Evolutionary conservation across 2,329 filamentous ascomycete species (phyloP), one percentile per base, ranked within the genome.

Genomic region (Blastomyces parvus): DNA sequence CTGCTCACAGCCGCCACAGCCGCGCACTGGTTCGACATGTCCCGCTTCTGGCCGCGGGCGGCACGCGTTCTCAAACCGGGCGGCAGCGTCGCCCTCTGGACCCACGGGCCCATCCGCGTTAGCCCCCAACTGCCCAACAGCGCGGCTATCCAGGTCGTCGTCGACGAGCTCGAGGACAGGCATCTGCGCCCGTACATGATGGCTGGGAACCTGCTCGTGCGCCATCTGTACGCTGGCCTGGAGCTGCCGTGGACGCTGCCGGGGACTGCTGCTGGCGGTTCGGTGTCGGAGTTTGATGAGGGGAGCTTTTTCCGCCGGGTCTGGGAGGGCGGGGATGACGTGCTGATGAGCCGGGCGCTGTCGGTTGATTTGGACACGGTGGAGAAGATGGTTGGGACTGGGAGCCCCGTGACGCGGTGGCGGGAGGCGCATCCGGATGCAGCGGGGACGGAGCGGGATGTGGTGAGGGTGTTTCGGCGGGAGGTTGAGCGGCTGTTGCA

Each of bases 1-100:
- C 70, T 84, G n/a, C 74, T 84, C 65, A 80, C 77, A 0, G 78
- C 78, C 9, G 80, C 80, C 0, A 82, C 76, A 2, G 78, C 81
- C 65, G 81, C 81, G 0, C 84, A 86, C 70, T 86, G 83, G 83
- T 84, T 86, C 72, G 77, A 85, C 66, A 78, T 84, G 77, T 66
- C 73, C 0, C 62, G 62, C 0, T 85, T 85, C 72, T 85, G 81
- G 78, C 58, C 65, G 2, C 71, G 73, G 0, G 83, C 82, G 0
- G 79, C 78, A 0, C 72, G 72, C 14, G 71, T 81, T 0, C 71
- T 86, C 7, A 79, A 77, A 65, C 80, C 82, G 0, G 80, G 79
- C n/a, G 83, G 83, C 27, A 84, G 77, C 2, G 79, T 85, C 0
- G 82, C 82, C 0, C 62, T 86, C 1, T 85, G 82, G 81, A 73